Conservation (phyloP, 2,329 filamentous ascomycete genomes). For the Catunica adiposa region DNA sequence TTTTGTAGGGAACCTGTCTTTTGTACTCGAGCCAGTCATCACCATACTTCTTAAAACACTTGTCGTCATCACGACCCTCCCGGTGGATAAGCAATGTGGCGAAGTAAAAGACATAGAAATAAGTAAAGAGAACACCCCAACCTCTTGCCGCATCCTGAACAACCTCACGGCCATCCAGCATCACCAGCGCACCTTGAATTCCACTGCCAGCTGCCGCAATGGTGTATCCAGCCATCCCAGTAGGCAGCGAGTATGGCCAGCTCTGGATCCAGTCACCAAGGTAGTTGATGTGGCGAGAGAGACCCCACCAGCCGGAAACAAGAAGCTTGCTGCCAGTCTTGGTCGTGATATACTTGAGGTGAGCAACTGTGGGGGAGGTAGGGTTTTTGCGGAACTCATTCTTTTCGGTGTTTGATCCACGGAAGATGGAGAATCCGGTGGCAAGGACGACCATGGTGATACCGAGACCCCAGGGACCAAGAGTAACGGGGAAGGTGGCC, state of each 20-base stretch:
- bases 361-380: slow-evolving; percentile 56
- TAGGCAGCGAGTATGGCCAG: slow-evolving; percentile 80
- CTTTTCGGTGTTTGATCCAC: slow-evolving; percentile 86
- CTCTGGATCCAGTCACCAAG: slow-evolving; percentile 87
- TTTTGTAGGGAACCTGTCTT: slow-evolving; percentile 61
- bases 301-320: slow-evolving; percentile 83
- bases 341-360: slow-evolving; percentile 77
- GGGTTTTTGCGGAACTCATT: slow-evolving; percentile 84
- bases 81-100: slow-evolving; percentile 72
- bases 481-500: slow-evolving; percentile 60
- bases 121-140: slow-evolving; percentile 77
- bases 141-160: slow-evolving; percentile 58
- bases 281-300: slow-evolving; percentile 88
- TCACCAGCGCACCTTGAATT: slow-evolving; percentile 36
- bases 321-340: slow-evolving; percentile 65
- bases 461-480: slow-evolving; percentile 50
- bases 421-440: slow-evolving; percentile 79
- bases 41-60: slow-evolving; percentile 82
- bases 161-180: slow-evolving; percentile 45
- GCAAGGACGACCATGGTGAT: slow-evolving; percentile 51
- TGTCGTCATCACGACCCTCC: slow-evolving; percentile 74
- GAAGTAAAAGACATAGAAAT: slow-evolving; percentile 92
- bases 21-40: slow-evolving; percentile 85
- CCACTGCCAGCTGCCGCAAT: slow-evolving; percentile 40
- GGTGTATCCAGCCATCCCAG: slow-evolving; percentile 66